phyloP scores from a whole-genome alignment of 176 grass and related monocot species.

The Luzula sylvatica region DNA sequence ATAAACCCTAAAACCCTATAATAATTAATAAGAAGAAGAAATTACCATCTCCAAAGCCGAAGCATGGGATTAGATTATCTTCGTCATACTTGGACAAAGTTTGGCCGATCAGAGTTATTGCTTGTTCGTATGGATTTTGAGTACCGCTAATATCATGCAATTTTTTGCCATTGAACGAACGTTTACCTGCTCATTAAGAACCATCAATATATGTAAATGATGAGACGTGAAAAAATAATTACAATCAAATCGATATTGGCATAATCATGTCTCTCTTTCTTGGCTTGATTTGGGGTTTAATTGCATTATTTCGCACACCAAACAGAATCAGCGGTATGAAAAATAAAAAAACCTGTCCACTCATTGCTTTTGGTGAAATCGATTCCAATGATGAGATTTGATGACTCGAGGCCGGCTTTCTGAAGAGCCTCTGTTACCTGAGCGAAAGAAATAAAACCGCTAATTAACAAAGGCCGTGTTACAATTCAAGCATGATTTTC shows the following conservation, averaged over 20 bases:
- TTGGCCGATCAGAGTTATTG: constrained; percentile 11
- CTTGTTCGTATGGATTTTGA: constrained; percentile 16
- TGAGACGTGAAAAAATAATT: not conserved
- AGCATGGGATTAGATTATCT: constrained; percentile 18
- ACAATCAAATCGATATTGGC: too few relatives aligned
- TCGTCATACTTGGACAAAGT: constrained; percentile 9
- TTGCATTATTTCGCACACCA: too few relatives aligned
- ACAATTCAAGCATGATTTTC: too few relatives aligned
- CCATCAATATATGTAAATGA: not conserved
- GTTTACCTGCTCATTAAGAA: constrained; percentile 3
- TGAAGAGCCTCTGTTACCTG: constrained; percentile 84
- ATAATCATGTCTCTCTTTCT: too few relatives aligned
- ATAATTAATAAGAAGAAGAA: not conserved
- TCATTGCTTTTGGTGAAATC: constrained; percentile 99
- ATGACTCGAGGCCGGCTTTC: constrained; percentile 79
- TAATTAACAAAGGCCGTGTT: too few relatives aligned
- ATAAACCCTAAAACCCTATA: too few relatives aligned
- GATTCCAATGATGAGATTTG: constrained; percentile 86
- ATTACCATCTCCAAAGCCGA: constrained; percentile 22
- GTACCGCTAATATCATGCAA: constrained; percentile 5
- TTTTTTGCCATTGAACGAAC: constrained; percentile 8
- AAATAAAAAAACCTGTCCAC: constrained; percentile 88
- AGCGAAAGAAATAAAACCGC: constrained; percentile 7
- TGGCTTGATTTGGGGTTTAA: too few relatives aligned
- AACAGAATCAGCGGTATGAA: too few relatives aligned